Conservation (phyloP, 2,329 filamentous ascomycete species). For the Talaromyces sp. region DNA sequence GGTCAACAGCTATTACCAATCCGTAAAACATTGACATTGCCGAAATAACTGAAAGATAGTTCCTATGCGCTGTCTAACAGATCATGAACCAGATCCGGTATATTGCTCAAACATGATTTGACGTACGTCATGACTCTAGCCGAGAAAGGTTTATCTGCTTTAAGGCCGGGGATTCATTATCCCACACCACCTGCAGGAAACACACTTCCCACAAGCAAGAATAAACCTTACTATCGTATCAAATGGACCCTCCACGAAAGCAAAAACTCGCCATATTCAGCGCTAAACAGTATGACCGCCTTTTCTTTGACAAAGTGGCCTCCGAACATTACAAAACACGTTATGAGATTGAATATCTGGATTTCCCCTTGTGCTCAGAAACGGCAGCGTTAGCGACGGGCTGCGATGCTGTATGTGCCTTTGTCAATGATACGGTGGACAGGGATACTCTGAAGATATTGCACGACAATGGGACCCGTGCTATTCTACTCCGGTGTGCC, state of each 20-base stretch:
- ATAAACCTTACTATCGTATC: not conserved
- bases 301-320: constrained; percentile 45
- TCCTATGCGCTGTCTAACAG: no score
- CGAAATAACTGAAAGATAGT: no score
- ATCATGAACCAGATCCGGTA: no score
- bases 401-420: constrained; percentile 58
- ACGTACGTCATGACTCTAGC: no score
- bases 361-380: constrained; percentile 52
- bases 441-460: constrained; percentile 50
- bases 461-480: constrained; percentile 47
- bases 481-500: constrained; percentile 61
- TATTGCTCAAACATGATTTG: no score
- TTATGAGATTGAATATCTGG: constrained; percentile 53
- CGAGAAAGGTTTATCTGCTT: no score
- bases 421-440: constrained; percentile 60
- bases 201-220: no score
- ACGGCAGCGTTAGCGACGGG: constrained; percentile 53
- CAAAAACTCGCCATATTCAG: constrained; percentile 62
- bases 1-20: no score
- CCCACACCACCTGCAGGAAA: no score
- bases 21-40: no score
- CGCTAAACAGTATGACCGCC: constrained; percentile 59
- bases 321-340: constrained; percentile 17
- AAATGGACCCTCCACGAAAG: not conserved
- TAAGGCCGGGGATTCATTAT: no score